Evolutionary conservation across 805 yeast species (phyloP), one percentile per base, ranked within the genome.

Genomic region (Candida broadrunensis): DNA sequence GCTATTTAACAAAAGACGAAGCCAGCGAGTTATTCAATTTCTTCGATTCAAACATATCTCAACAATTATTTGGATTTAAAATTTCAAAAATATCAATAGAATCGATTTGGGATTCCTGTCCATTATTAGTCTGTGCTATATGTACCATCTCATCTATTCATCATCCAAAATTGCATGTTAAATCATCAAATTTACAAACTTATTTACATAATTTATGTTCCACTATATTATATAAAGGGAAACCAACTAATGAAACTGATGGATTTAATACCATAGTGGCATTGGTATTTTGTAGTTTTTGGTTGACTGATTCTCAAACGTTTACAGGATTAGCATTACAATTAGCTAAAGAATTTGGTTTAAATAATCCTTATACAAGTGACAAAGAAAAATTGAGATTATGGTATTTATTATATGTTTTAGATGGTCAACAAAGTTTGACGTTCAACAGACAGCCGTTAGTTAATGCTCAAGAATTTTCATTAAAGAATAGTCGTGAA

Each of bases 401-500:
- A 33, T 83, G 88, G 88, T 83, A 81, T 52, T 61, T 83, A 43
- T 59, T 83, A 16, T 83, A 78, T 55, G 75, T 81, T 8, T 60
- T 81, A 27, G 88, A 83, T 58, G 86, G 87, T 0, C 85, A 83
- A 47, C 87, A 82, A 48, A 77, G 85, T 47, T 59, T 82, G 50
- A 73, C 82, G 0, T 76, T 73, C 49, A 77, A 78, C 47, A 68
- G 84, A 48, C 76, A 76, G 42, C 78, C 85, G 0, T 52, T 82
- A 33, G 72, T 82, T n/a, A 67, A 69, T 38, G 58, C 72, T 2
- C 53, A 60, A 21, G 85, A 80, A 42, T 64, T 61, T 24, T 51
- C 76, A 3, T 53, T 80, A 13, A 58, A 52, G 37, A 61, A 74
- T 32, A 67, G 78, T 31, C 61, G 74, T 39, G 60, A 61, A 23